These are phyloP conservation scores for Pseudocercospora vitis DNA, from an alignment of 2,329 filamentous ascomycete genomes.

Conservation along the genomic window DNA sequence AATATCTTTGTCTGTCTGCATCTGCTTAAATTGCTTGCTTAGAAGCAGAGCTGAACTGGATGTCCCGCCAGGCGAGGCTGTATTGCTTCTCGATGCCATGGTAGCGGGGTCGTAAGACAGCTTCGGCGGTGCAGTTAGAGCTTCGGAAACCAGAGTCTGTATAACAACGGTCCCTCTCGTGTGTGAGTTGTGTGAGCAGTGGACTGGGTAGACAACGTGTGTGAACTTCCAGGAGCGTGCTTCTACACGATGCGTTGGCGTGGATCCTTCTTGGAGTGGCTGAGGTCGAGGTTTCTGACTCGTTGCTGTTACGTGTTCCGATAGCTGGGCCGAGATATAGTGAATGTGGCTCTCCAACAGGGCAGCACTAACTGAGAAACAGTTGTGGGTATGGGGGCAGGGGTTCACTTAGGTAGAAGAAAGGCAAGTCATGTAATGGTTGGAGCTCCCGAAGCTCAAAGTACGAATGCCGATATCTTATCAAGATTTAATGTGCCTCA, in stretches of 20 bases:
- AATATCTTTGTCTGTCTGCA: slow-evolving; percentile 87
- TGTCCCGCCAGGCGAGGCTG: slow-evolving; percentile 27
- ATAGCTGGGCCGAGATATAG: background rate
- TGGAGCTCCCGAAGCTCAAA: slow-evolving; percentile 4
- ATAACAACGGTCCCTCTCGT: no score
- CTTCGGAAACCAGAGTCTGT: background rate
- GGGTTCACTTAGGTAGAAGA: background rate
- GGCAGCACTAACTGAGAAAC: no score
- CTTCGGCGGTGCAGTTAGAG: no score
- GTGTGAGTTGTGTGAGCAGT: no score
- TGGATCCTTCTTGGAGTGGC: slow-evolving; percentile 1
- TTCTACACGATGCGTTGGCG: background rate
- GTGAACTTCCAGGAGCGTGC: background rate
- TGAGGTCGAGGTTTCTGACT: background rate
- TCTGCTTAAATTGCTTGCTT: slow-evolving; percentile 84
- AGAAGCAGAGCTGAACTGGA: slow-evolving; percentile 71
- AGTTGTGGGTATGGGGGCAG: no score
- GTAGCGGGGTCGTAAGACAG: slow-evolving; percentile 2
- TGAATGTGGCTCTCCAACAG: no score
- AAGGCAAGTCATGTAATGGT: slow-evolving; percentile 2
- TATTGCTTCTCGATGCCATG: slow-evolving; percentile 23
- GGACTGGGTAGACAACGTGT: no score
- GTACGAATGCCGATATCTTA: background rate
- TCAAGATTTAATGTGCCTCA: background rate
- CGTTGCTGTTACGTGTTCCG: no score